Evolutionary conservation across 164 flowering plant species (phyloP), one percentile per base, ranked within the genome.

Genomic region (Platanus orientalis): DNA sequence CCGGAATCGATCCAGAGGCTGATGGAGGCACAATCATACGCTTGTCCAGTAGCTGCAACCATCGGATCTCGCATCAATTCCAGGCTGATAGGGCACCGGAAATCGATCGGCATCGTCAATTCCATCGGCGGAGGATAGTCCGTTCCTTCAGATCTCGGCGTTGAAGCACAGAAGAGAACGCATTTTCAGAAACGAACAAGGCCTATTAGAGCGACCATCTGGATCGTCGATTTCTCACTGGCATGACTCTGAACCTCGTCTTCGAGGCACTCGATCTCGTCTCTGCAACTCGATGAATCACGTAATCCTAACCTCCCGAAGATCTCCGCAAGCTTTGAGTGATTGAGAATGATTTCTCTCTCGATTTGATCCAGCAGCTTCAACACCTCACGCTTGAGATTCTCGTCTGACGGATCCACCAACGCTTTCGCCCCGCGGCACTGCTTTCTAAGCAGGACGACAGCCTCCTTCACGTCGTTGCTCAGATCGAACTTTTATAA

Each of bases 1-100:
- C 96, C 98, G 0, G 96, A 81, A 44, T 84, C 89, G 61, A 92
- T 75, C 98, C 98, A 92, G 11, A 67, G 67, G 6, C 30, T 69
- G 51, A 92, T 90, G 1, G 91, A 83, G 5, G 71, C 56, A 4
- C 95, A 79, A 67, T 92, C 98, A 68, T 89, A 92, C 42, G 98
- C 88, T 72, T 92, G 98, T 0, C 98, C 98, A 0, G 96, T 88
- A 0, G 93, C 76, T 61, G 84, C 90, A 27, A 88, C 93, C 9
- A 92, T 96, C 2, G 98, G 98, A 66, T 92, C 93, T 45, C 76
- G 73, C 95, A 92, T 92, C 63, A 92, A 54, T 6, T 92, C 98
- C 0, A 92, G 78, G 7, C 84, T 78, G 19, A 92, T 86, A 11
- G 98, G 96, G 48, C 96, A 92, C 63, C 86, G 81, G 73, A 86